Base-by-base conservation (phyloP, 495 filamentous ascomycete species). In the Lindgomyces ingoldianus region DNA sequence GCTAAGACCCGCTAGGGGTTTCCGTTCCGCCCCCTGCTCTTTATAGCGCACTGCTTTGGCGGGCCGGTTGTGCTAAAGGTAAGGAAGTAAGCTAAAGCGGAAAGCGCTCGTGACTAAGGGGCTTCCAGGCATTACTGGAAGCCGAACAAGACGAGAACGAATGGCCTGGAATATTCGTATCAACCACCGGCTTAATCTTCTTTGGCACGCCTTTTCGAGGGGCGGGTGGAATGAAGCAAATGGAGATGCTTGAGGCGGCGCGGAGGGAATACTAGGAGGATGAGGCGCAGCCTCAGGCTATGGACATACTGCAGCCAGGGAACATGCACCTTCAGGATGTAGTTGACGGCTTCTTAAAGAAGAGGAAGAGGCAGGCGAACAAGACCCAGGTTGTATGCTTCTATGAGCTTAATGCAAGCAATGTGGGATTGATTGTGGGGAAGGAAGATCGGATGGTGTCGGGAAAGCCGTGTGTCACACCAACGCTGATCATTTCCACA, bases 381-480 rank as follows among this genome's bases (percentile, higher is more conserved):
- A 39, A 39, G 33, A 6, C 14, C 33, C 6, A 6, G 33, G 33
- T 64, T 50, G 44, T 52, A 12, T 64, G 61, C 44, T 64, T 64
- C 52, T 64, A 48, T 33, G 61, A 64, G 61, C 61, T 64, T 10
- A 64, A 64, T 39, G 10, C 61, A 14, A 64, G 61, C 51, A 50
- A 64, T 21, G 42, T 64, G 14, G 61, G 61, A 16, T 48, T 33
- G 53, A 64, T 64, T 50, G 33, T 39, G 14, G 33, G 33, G 14
- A 39, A 14, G 14, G 14, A 39, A 39, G 33, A 39, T 39, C 33
- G 33, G 33, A 39, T 14, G 33, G 33, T 39, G n/a, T n/a, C n/a
- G n/a, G n/a, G n/a, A n/a, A n/a, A n/a, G n/a, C n/a, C n/a, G n/a
- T n/a, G n/a, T n/a, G n/a, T n/a, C n/a, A n/a, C n/a, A n/a, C n/a